phyloP scores from a whole-genome alignment of 148 eudicot species.

The Tetragonia tetragonoides region DNA sequence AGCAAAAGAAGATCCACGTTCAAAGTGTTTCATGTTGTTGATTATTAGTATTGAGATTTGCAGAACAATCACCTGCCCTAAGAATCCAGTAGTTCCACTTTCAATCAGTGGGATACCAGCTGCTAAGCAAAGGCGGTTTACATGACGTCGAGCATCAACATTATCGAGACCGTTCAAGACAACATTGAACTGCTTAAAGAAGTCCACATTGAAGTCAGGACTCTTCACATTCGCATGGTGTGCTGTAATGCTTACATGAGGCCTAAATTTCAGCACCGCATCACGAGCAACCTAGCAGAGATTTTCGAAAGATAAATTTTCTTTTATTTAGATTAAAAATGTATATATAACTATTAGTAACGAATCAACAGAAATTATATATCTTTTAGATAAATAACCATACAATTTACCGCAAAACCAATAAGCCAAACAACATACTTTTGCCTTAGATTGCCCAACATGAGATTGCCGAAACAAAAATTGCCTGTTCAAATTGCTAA shows the following conservation, averaged over 20 bases:
- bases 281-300: constrained; percentile 79
- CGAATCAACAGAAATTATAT: too few relatives aligned
- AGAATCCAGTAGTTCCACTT: constrained; percentile 95
- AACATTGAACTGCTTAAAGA: constrained; percentile 85
- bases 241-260: constrained; percentile 76
- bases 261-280: constrained; percentile 87
- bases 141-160: constrained; percentile 95
- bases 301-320: not conserved
- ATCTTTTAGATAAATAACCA: not conserved
- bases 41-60: not conserved
- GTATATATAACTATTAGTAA: too few relatives aligned
- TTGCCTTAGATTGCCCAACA: constrained; percentile 96
- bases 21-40: not conserved
- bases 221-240: constrained; percentile 93
- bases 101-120: constrained; percentile 83
- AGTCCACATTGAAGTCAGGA: constrained; percentile 80
- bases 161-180: constrained; percentile 94
- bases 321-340: too few relatives aligned
- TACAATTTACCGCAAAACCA: constrained; percentile 6
- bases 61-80: constrained; percentile 70
- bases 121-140: constrained; percentile 93
- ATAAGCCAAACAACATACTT: constrained; percentile 50
- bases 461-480: constrained; percentile 85
- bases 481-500: constrained; percentile 93
- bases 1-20: not conserved